A percentile compares a stretch with the other conserved stretches of the same genome.
These are phyloP conservation scores for Polyporus tsugae DNA, from an alignment of 1,284 basidiomycete genomes.

Conservation along the genomic window DNA sequence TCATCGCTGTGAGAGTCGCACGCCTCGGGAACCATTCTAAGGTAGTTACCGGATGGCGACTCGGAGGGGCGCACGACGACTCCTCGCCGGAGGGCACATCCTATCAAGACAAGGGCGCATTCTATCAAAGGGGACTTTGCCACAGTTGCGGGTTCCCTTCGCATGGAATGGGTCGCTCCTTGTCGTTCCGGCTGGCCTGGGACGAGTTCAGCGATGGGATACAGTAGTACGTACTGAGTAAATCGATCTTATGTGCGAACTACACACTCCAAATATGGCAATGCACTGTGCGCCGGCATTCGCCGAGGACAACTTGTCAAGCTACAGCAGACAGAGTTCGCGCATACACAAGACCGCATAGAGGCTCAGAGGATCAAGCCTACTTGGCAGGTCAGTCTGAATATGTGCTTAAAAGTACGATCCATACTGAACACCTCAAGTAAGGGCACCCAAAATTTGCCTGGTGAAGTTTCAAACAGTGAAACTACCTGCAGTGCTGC, in stretches of 20 bases:
- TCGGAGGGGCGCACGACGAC: too few relatives aligned
- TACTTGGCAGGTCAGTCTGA: background rate
- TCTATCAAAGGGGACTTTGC: background rate
- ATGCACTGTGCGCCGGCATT: background rate
- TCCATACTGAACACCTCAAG: background rate
- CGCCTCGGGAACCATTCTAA: background rate
- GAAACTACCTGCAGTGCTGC: background rate
- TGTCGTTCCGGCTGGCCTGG: background rate
- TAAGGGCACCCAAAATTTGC: background rate
- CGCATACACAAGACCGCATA: background rate
- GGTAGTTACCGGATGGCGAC: background rate
- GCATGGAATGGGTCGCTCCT: background rate
- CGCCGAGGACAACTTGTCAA: slow-evolving; percentile 6
- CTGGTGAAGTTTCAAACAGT: background rate
- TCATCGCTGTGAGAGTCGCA: slow-evolving; percentile 4
- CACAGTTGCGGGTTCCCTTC: background rate
- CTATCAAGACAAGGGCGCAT: background rate
- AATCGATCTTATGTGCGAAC: background rate
- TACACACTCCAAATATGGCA: slow-evolving; percentile 6
- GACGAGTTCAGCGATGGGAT: background rate
- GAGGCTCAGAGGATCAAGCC: background rate
- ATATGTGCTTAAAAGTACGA: background rate
- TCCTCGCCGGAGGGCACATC: background rate
- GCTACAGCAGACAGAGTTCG: background rate
- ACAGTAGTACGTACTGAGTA: background rate